Evolutionary conservation across 208 protist species (phyloP).

Genomic region (Phytomonas francai): DNA sequence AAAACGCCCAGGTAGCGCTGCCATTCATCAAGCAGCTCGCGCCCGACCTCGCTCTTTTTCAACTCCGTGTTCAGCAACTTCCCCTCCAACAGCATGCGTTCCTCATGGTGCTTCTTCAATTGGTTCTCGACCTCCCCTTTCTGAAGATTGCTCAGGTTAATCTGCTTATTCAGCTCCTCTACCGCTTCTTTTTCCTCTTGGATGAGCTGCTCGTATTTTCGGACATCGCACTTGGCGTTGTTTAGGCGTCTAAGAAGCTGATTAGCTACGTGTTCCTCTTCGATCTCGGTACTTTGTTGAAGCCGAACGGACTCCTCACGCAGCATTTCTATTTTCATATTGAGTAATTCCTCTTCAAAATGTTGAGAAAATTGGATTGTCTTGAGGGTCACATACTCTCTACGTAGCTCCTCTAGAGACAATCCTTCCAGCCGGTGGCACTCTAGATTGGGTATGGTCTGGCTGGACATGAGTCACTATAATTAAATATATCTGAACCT

Average conservation of each 20-base stretch:
- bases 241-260: constrained; percentile 68
- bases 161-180: constrained; percentile 32
- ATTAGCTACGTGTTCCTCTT: constrained; percentile 74
- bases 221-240: constrained; percentile 42
- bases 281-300: constrained; percentile 61
- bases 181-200: constrained; percentile 44
- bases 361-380: constrained; percentile 22
- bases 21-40: constrained; percentile 59
- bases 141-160: constrained; percentile 38
- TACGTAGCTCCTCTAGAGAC: constrained; percentile 45
- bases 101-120: constrained; percentile 63
- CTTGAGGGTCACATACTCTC: constrained; percentile 49
- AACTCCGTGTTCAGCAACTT: constrained; percentile 56
- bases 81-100: constrained; percentile 53
- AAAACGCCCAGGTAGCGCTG: constrained; percentile 60
- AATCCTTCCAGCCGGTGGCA: constrained; percentile 45
- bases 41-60: constrained; percentile 57
- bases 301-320: constrained; percentile 61
- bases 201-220: constrained; percentile 31
- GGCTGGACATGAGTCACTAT: no score
- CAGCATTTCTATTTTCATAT: constrained; percentile 44
- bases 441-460: no score
- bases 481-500: no score
- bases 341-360: constrained; percentile 30
- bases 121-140: constrained; percentile 53